Evolutionary conservation across 768 basidiomycete genomes (phyloP), one percentile per base, ranked within the genome.

Genomic region (Agrocybe pediades): DNA sequence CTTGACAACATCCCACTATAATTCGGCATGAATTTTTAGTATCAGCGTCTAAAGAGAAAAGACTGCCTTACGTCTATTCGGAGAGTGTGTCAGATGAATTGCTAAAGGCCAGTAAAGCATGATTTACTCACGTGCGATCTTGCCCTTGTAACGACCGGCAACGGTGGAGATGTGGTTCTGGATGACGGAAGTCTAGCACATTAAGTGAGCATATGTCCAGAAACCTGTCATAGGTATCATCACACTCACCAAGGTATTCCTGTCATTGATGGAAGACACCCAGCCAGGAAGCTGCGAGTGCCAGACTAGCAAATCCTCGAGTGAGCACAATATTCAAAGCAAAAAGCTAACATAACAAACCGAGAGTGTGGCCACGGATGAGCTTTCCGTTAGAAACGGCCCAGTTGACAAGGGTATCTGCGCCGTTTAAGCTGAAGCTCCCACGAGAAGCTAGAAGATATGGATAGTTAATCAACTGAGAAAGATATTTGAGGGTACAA

Each of bases 111-210:
- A 23, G 21, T 1, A 51, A 20, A 23, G 25, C 16, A n/a, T 2
- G 26, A 43, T 24, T 21, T 1, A 17, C 66, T 47, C 49, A 67
- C 71, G 70, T 41, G 76, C 79, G 19, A 80, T 63, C 47, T 79
- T 75, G 19, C 80, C 79, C 51, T 69, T 74, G 62, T 76, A 81
- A 21, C 72, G 72, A 3, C 74, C 77, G 36, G 76, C 75, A 41
- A 80, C 65, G 48, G 68, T 75, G 11, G 70, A 64, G 51, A 80
- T 78, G 59, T 81, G 80, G 54, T 74, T 76, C 59, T 79, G 68
- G 53, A 79, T 71, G 54, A 78, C 75, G 1, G 68, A 70, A 8
- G 71, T 76, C 74, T 75, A 46, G 30, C n/a, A 39, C 17, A 30
- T 26, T 9, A 19, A 17, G n/a, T 42, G 4, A 29, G 26, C 21